Percentiles rank a stretch among this genome's conserved stretches.
Evolutionary conservation across 352 stramenopile genomes (phyloP).

Genomic region (Phytophthora pluvialis): DNA sequence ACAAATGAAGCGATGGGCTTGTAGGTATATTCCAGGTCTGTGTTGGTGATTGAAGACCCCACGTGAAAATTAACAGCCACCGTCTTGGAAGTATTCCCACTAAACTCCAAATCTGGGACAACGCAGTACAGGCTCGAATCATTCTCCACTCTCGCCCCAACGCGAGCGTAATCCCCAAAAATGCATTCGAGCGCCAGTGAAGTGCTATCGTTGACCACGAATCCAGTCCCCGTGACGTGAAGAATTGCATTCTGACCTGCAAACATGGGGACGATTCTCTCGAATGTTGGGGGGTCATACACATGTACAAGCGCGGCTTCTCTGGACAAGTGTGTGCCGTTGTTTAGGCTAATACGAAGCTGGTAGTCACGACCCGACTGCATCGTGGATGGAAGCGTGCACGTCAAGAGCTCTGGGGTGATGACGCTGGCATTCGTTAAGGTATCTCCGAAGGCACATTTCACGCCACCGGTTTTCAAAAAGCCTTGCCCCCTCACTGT

Average conservation of each 20-base stretch:
- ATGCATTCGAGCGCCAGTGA: slow-evolving; percentile 27
- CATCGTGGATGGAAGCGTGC: slow-evolving; percentile 25
- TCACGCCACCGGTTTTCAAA: slow-evolving; percentile 9
- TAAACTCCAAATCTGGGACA: slow-evolving; percentile 20
- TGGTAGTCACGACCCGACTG: slow-evolving; percentile 20
- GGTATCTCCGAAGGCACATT: slow-evolving; percentile 30
- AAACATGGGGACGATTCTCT: neutral
- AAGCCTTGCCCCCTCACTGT: slow-evolving; percentile 34
- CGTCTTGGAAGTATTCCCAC: slow-evolving; percentile 1
- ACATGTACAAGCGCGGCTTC: slow-evolving; percentile 16
- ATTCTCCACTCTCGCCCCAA: slow-evolving; percentile 26
- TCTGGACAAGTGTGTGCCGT: slow-evolving; percentile 32
- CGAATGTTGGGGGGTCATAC: slow-evolving; percentile 35
- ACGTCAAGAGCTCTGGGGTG: slow-evolving; percentile 25
- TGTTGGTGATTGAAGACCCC: slow-evolving; percentile 15
- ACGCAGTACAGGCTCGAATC: slow-evolving; percentile 27
- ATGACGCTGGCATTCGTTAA: slow-evolving; percentile 11
- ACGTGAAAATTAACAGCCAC: slow-evolving; percentile 25
- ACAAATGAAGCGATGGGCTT: slow-evolving; percentile 8
- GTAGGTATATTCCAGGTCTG: slow-evolving; percentile 30
- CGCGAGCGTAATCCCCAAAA: slow-evolving; percentile 22
- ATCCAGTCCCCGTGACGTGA: slow-evolving; percentile 31
- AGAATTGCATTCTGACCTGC: slow-evolving; percentile 6
- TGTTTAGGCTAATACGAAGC: slow-evolving; percentile 44
- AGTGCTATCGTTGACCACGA: slow-evolving; percentile 25